Conservation (phyloP, 768 basidiomycete species). For the Trametes gibbosa region DNA sequence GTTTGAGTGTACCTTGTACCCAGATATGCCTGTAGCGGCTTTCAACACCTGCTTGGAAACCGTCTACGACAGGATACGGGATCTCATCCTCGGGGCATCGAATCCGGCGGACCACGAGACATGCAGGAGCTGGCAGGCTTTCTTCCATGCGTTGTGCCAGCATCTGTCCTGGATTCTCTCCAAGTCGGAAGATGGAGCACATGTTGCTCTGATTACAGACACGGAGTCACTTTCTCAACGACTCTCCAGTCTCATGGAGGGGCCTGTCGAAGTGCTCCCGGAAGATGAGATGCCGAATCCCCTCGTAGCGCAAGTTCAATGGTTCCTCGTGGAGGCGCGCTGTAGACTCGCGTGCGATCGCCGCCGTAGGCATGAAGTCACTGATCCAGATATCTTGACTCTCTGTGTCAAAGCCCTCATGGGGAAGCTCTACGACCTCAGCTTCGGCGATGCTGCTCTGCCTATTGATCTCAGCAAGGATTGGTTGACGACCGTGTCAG, state of each 20-base stretch:
- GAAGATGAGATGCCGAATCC: constrained; percentile 34
- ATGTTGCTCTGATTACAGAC: constrained; percentile 28
- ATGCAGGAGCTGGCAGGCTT: constrained; percentile 18
- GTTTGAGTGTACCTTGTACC: constrained; percentile 43
- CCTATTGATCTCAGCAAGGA: constrained; percentile 34
- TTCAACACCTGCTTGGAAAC: constrained; percentile 33
- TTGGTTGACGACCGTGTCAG: constrained; percentile 32
- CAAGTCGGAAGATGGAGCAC: constrained; percentile 35
- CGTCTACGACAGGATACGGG: constrained; percentile 12
- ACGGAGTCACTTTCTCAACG: constrained; percentile 37
- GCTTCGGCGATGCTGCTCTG: constrained; percentile 45
- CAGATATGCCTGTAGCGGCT: constrained; percentile 39
- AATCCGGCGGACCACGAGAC: constrained; percentile 1
- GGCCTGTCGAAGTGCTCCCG: constrained; percentile 27
- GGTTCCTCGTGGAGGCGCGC: constrained; percentile 63
- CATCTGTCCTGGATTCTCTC: constrained; percentile 46
- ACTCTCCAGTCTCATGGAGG: constrained; percentile 36
- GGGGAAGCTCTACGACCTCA: constrained; percentile 46
- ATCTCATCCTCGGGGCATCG: background rate
- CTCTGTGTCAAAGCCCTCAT: constrained; percentile 36
- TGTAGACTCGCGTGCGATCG: constrained; percentile 38
- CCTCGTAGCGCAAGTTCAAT: constrained; percentile 47
- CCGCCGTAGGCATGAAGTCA: constrained; percentile 10
- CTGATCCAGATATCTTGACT: constrained; percentile 23
- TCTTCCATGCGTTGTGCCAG: constrained; percentile 31